Conservation (phyloP, 2,329 filamentous ascomycete species). For the Aspergillus brunneoviolaceus region DNA sequence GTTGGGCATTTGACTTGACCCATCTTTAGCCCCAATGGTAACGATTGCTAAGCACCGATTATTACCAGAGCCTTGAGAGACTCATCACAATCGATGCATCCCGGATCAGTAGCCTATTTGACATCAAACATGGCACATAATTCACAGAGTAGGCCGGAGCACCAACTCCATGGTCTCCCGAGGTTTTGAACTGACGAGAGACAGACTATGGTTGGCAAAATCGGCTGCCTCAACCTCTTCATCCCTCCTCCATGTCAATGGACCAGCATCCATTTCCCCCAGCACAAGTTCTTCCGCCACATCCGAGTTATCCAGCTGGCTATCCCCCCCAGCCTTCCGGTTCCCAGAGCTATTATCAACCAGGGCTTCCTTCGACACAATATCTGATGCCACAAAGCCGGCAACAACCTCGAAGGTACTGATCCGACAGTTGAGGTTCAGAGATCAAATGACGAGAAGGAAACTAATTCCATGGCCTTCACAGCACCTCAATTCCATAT, state of each 20-base stretch:
- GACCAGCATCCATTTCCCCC: constrained; percentile 27
- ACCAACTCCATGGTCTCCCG: neutral
- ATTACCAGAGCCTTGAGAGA: neutral
- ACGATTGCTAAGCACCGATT: neutral
- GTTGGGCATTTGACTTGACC: neutral
- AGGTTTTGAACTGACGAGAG: constrained; percentile 15
- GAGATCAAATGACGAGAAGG: neutral
- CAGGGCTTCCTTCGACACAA: constrained; percentile 18
- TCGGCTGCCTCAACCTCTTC: constrained; percentile 29
- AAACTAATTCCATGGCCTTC: constrained; percentile 2
- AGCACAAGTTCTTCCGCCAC: constrained; percentile 25
- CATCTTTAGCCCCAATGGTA: neutral
- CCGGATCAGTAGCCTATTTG: constrained; percentile 22
- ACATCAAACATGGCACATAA: constrained; percentile 32
- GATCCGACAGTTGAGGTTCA: neutral
- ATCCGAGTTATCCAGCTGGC: constrained; percentile 25
- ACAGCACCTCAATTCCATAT: constrained; percentile 23
- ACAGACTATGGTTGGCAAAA: constrained; percentile 34
- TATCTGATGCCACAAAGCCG: constrained; percentile 21
- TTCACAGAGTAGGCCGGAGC: constrained; percentile 26
- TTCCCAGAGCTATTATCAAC: constrained; percentile 24
- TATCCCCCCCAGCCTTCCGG: constrained; percentile 26
- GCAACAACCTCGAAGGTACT: constrained; percentile 24
- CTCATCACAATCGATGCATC: constrained; percentile 4
- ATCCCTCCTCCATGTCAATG: constrained; percentile 28